phyloP scores from a whole-genome alignment of 1,139 yeast genomes.

The Yamadazyma sp. region DNA sequence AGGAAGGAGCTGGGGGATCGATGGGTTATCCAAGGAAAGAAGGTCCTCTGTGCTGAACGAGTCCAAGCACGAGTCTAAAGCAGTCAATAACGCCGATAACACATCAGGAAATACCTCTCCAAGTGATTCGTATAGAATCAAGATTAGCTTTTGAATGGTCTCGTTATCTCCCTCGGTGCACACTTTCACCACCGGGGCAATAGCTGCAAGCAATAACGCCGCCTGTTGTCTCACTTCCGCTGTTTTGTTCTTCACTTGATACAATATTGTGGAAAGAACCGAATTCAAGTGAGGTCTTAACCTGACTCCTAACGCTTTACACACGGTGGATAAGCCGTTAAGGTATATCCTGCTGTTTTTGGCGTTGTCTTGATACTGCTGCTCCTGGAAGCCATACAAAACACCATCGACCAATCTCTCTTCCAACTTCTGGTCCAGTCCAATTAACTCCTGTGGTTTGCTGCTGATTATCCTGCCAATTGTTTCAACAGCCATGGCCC shows the following conservation, averaged over 20 bases:
- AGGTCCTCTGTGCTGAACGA: slow-evolving; percentile 47
- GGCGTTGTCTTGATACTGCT: slow-evolving; percentile 36
- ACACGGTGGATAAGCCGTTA: slow-evolving; percentile 64
- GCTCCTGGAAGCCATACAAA: slow-evolving; percentile 83
- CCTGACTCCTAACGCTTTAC: slow-evolving; percentile 67
- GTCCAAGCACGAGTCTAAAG: slow-evolving; percentile 52
- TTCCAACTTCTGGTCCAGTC: slow-evolving; percentile 48
- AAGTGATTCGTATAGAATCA: slow-evolving; percentile 82
- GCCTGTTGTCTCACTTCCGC: slow-evolving; percentile 83
- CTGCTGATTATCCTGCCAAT: slow-evolving; percentile 35
- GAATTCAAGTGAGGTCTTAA: slow-evolving; percentile 75
- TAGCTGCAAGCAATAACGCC: slow-evolving; percentile 68
- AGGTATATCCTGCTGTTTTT: slow-evolving; percentile 47
- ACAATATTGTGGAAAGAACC: slow-evolving; percentile 71
- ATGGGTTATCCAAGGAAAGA: slow-evolving; percentile 68
- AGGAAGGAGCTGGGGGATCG: slow-evolving; percentile 80
- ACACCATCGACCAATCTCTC: slow-evolving; percentile 77
- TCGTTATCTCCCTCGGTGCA: slow-evolving; percentile 57
- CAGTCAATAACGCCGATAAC: slow-evolving; percentile 78
- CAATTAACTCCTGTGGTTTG: slow-evolving; percentile 35
- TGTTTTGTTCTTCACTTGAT: slow-evolving; percentile 69
- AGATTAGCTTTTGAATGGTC: slow-evolving; percentile 64
- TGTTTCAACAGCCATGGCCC: slow-evolving; percentile 79
- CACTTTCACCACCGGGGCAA: slow-evolving; percentile 65
- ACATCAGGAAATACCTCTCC: slow-evolving; percentile 97